Percentiles rank a stretch among this genome's conserved stretches.
Conservation (phyloP, 371 early-diverging fungal species). For the Mortierella sp. region DNA sequence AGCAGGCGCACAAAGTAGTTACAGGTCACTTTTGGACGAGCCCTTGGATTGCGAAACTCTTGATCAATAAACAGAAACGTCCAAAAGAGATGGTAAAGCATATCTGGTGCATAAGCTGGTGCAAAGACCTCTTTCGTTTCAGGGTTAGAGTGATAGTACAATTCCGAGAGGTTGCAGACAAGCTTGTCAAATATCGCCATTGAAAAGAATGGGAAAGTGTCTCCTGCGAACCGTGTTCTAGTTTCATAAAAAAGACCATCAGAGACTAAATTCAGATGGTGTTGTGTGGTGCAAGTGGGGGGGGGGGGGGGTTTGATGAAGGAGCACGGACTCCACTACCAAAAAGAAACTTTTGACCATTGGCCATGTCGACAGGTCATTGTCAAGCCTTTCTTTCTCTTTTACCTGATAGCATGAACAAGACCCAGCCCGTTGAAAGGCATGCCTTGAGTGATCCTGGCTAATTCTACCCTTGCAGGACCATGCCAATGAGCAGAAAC, state of each 20-base stretch:
- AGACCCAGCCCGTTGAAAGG: conserved; percentile 41
- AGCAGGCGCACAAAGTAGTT: conserved; percentile 43
- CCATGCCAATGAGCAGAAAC: conserved; percentile 44
- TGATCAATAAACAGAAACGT: conserved; percentile 55
- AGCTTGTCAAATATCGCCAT: conserved; percentile 48
- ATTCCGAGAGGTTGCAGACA: conserved; percentile 45
- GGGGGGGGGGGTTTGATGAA: too few species aligned
- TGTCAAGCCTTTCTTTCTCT: neutral
- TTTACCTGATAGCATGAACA: conserved; percentile 47
- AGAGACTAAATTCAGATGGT: too few species aligned
- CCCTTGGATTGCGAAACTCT: conserved; percentile 45
- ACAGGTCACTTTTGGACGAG: conserved; percentile 44
- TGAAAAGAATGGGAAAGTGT: conserved; percentile 38
- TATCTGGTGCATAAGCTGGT: conserved; percentile 40
- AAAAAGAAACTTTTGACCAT: neutral
- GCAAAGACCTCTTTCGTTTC: conserved; percentile 48
- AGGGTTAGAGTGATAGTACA: conserved; percentile 55
- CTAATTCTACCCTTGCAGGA: conserved; percentile 36
- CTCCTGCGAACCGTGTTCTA: conserved; percentile 49
- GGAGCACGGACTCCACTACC: neutral
- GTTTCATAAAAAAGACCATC: neutral
- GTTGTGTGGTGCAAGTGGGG: too few species aligned
- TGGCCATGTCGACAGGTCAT: neutral
- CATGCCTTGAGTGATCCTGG: conserved; percentile 31
- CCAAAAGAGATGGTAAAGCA: conserved; percentile 55